phyloP scores from a whole-genome alignment of 1,284 basidiomycete genomes.

The Hemileia vastatrix region DNA sequence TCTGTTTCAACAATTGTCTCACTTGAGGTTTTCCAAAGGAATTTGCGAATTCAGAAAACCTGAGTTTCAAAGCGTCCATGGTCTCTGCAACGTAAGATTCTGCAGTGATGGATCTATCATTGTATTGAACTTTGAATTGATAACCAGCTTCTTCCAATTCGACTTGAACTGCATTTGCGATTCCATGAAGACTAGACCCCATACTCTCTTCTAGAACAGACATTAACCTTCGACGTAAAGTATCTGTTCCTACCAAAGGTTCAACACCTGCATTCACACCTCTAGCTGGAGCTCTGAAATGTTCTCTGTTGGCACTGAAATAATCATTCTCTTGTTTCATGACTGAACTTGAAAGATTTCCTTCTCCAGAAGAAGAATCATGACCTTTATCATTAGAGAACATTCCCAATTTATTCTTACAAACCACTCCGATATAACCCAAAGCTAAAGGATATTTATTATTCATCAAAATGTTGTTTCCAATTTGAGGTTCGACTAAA shows the following conservation, averaged over 20 bases:
- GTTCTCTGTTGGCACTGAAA: constrained; percentile 62
- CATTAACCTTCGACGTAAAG: constrained; percentile 79
- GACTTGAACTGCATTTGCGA: constrained; percentile 89
- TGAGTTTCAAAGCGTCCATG: constrained; percentile 79
- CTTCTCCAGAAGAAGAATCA: constrained; percentile 28
- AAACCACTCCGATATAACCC: constrained; percentile 91
- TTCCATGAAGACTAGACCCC: constrained; percentile 85
- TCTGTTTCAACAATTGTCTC: constrained; percentile 72
- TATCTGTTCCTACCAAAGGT: constrained; percentile 85
- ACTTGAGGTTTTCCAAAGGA: constrained; percentile 84
- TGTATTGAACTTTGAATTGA: constrained; percentile 99
- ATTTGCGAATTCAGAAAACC: constrained; percentile 76
- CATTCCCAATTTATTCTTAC: constrained; percentile 56
- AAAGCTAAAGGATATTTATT: constrained; percentile 91
- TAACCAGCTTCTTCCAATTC: constrained; percentile 94
- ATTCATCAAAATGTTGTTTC: constrained; percentile 68
- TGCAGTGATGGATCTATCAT: constrained; percentile 83
- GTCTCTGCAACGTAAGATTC: constrained; percentile 97
- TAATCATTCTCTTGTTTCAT: constrained; percentile 70
- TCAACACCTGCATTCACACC: too few relatives aligned
- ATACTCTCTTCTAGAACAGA: constrained; percentile 93
- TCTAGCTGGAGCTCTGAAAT: constrained; percentile 54
- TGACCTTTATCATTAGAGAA: constrained; percentile 32
- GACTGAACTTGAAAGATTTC: constrained; percentile 25
- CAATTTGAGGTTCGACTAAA: constrained; percentile 72